phyloP scores from a whole-genome alignment of 1,284 basidiomycete species.

The Cryptococcus sp. region DNA sequence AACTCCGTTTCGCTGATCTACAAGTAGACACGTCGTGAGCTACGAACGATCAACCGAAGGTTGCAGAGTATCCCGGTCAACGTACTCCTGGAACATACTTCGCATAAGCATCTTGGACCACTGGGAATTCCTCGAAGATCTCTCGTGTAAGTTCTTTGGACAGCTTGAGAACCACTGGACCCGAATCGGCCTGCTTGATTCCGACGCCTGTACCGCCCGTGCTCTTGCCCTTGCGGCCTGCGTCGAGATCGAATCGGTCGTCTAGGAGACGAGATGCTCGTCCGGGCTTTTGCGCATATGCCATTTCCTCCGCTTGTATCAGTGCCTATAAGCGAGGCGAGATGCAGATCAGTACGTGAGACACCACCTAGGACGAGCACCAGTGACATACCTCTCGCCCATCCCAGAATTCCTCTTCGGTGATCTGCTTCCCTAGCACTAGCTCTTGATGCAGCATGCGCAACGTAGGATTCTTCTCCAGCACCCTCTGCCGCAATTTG shows the following conservation, averaged over 20 bases:
- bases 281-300: conserved; percentile 68
- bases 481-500: conserved; percentile 64
- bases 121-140: conserved; percentile 96
- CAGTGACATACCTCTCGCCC: conserved; percentile 73
- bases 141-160: conserved; percentile 91
- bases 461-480: conserved; percentile 73
- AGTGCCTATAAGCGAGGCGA: conserved; percentile 64
- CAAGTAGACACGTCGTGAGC: conserved; percentile 4
- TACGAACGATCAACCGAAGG: neutral
- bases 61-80: neutral
- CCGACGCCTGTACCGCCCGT: conserved; percentile 49
- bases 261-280: conserved; percentile 85
- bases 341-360: conserved; percentile 14
- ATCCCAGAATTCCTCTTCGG: conserved; percentile 93
- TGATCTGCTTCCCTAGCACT: conserved; percentile 79
- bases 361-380: neutral
- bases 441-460: conserved; percentile 78
- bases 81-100: conserved; percentile 77
- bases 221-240: conserved; percentile 35
- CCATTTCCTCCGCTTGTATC: conserved; percentile 69
- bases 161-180: conserved; percentile 63
- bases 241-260: conserved; percentile 69
- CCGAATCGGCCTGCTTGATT: conserved; percentile 58
- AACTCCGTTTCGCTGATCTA: conserved; percentile 87
- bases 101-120: conserved; percentile 85